phyloP scores from a whole-genome alignment of 345 rosid genomes.

The Crucihimalaya himalaica region DNA sequence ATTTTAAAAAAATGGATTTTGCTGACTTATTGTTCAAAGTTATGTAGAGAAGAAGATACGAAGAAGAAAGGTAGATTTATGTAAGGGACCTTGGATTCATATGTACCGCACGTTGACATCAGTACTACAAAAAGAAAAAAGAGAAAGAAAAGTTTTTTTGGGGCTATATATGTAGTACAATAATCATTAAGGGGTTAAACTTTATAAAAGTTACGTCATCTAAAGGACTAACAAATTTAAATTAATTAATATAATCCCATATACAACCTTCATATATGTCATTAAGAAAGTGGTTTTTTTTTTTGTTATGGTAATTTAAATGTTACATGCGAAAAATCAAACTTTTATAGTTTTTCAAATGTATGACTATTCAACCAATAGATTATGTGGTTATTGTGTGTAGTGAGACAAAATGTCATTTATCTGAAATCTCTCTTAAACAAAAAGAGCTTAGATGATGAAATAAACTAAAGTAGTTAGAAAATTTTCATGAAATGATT shows the following conservation, averaged over 20 bases:
- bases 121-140: slow-evolving; percentile 29
- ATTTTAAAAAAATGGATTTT: neutral
- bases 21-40: neutral
- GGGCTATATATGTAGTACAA: slow-evolving; percentile 32
- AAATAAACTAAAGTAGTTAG: neutral
- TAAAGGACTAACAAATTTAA: neutral
- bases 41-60: slow-evolving; percentile 23
- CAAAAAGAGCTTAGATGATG: neutral
- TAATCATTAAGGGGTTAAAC: slow-evolving; percentile 24
- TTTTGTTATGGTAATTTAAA: neutral
- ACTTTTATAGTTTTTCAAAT: neutral
- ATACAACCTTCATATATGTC: slow-evolving; percentile 11
- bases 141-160: neutral
- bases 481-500: neutral
- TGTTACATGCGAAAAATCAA: slow-evolving; percentile 11
- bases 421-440: neutral
- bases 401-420: neutral
- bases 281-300: neutral
- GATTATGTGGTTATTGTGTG: slow-evolving; percentile 6
- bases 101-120: slow-evolving; percentile 41
- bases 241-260: neutral
- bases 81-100: neutral
- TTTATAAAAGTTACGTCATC: neutral
- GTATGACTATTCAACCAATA: slow-evolving; percentile 17
- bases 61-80: slow-evolving; percentile 19